Evolutionary conservation across 306 rosid species (phyloP).

Genomic region (Trichosanthes truncata): DNA sequence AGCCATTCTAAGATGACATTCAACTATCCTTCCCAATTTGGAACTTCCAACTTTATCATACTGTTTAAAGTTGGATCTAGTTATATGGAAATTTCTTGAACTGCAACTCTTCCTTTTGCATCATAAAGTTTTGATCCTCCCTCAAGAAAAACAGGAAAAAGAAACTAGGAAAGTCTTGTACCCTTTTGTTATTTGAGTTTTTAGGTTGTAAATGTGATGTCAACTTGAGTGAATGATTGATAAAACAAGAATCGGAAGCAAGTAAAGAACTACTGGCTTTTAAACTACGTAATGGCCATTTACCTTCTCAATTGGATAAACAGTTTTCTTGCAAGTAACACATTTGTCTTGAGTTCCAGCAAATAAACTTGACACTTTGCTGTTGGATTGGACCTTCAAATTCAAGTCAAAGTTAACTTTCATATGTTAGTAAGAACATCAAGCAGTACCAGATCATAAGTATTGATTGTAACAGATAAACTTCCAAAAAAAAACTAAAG

Average conservation of each 20-base stretch:
- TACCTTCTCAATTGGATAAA: conserved; percentile 94
- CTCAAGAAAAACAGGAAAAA: background rate
- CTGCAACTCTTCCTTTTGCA: background rate
- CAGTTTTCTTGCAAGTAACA: conserved; percentile 73
- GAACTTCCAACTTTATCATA: background rate
- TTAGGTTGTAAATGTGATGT: background rate
- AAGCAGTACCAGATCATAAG: background rate
- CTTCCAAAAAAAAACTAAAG: background rate
- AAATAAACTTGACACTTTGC: conserved; percentile 64
- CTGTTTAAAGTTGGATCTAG: background rate
- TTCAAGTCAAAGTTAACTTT: conserved; percentile 8
- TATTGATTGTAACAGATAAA: background rate
- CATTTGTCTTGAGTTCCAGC: conserved; percentile 92
- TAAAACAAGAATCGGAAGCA: background rate
- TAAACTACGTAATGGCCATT: background rate
- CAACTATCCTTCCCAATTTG: background rate
- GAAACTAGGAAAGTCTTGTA: background rate
- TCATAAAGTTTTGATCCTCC: background rate
- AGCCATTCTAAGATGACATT: background rate
- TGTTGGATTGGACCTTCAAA: conserved; percentile 50
- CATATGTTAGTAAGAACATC: background rate
- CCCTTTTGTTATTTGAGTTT: background rate
- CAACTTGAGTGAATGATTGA: background rate
- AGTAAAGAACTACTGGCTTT: background rate
- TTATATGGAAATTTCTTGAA: background rate